These are phyloP conservation scores for Physcia stellaris DNA, from an alignment of 495 filamentous ascomycete species.

Conservation along the genomic window DNA sequence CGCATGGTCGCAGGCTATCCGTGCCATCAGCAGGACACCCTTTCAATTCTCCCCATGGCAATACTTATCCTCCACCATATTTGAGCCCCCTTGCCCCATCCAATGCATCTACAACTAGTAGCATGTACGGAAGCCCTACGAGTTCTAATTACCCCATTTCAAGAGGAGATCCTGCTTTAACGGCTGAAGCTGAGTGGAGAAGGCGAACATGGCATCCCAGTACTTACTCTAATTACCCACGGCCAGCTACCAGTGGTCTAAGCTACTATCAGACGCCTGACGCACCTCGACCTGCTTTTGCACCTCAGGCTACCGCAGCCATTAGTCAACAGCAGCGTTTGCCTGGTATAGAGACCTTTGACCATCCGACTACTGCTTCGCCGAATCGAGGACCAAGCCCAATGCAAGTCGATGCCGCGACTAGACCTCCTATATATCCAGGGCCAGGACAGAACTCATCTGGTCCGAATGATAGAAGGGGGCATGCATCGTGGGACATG, in stretches of 20 bases:
- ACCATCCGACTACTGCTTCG: slow-evolving; percentile 48
- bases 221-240: slow-evolving; percentile 41
- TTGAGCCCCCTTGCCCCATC: slow-evolving; percentile 43
- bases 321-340: slow-evolving; percentile 44
- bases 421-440: slow-evolving; percentile 26
- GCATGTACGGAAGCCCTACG: slow-evolving; percentile 59
- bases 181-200: slow-evolving; percentile 62
- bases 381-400: slow-evolving; percentile 49
- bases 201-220: slow-evolving; percentile 85
- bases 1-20: slow-evolving; percentile 62
- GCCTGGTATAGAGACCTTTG: slow-evolving; percentile 85
- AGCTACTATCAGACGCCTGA: slow-evolving; percentile 48
- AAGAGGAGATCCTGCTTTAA: slow-evolving; percentile 47
- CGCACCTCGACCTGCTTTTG: slow-evolving; percentile 37
- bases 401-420: slow-evolving; percentile 50
- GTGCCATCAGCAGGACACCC: slow-evolving; percentile 66
- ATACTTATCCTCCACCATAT: slow-evolving; percentile 40
- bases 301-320: slow-evolving; percentile 30
- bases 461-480: slow-evolving; percentile 44
- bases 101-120: slow-evolving; percentile 39
- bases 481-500: slow-evolving; percentile 60
- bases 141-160: slow-evolving; percentile 48
- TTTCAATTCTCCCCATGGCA: slow-evolving; percentile 52
- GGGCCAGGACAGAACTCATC: slow-evolving; percentile 32
- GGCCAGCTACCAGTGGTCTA: slow-evolving; percentile 45